Evolutionary conservation across 179 eudicot genomes (phyloP).

Genomic region (Silene vulgaris): DNA sequence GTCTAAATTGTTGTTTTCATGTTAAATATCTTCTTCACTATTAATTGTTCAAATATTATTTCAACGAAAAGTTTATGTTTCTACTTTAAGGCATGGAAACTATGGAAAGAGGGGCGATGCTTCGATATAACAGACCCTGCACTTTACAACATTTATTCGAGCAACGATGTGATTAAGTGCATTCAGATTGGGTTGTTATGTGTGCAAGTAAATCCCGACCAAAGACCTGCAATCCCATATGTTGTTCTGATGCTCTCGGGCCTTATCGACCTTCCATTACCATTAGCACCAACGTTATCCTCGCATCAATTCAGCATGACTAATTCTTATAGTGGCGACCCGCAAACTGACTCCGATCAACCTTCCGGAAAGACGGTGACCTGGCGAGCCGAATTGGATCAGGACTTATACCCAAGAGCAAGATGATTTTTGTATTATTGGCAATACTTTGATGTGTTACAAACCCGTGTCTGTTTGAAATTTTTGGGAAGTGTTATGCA

Average conservation of each 20-base stretch:
- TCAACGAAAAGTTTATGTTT: neutral
- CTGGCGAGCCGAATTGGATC: conserved; percentile 4
- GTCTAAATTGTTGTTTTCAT: neutral
- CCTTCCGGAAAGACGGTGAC: conserved; percentile 1
- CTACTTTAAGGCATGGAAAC: conserved; percentile 26
- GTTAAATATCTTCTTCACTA: neutral
- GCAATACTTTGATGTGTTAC: neutral
- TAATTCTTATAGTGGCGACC: neutral
- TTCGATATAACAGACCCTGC: conserved; percentile 17
- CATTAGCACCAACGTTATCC: conserved; percentile 21
- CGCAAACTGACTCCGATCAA: neutral
- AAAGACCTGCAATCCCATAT: conserved; percentile 20
- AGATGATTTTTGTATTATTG: conserved; percentile 6
- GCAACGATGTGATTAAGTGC: conserved; percentile 23
- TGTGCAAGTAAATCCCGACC: conserved; percentile 19
- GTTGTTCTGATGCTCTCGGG: conserved; percentile 22
- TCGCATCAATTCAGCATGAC: neutral
- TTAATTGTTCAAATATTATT: too few relatives aligned
- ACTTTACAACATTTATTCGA: neutral
- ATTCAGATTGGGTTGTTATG: conserved; percentile 28
- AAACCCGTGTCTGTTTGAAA: neutral
- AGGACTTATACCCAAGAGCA: conserved; percentile 19
- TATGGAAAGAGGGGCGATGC: conserved; percentile 23
- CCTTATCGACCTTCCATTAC: conserved; percentile 15
- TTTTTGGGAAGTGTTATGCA: too few relatives aligned